Evolutionary conservation across 805 yeast genomes (phyloP), one percentile per base, ranked within the genome.

Genomic region (Kodamaea kaohsiungensis): DNA sequence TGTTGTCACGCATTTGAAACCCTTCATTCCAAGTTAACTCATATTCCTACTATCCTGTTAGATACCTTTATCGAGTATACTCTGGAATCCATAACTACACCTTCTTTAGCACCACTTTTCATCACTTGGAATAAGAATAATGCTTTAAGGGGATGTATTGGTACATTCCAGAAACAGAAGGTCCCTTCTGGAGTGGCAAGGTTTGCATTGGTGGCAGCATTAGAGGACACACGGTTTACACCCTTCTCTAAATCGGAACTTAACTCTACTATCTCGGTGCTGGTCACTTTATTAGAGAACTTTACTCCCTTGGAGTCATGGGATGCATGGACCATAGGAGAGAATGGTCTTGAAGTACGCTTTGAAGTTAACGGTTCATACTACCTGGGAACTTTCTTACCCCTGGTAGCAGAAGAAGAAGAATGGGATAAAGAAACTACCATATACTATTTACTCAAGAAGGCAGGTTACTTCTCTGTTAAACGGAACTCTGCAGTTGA

Each of bases 391-490:
- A 95, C 98, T 0, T 95, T 91, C 61, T 71, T 95, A 42, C 99
- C 99, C 0, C 88, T 85, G 43, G 98, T 95, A 1, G 96, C 97
- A 18, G 78, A 73, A 3, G 98, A 93, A 60, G 96, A 92, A 61
- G 84, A 82, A 1, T 91, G 97, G 97, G 80, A 79, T 59, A 81
- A 88, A 61, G 71, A 73, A 15, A 86, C 88, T 19, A 93, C 98
- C 0, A 69, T 93, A 53, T 75, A 75, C 56, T 80, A 89, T 59
- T 76, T 96, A 39, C 82, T 93, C 2, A 72, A 77, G 18, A 95
- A 95, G 66, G 91, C 96, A 0, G 95, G 90, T 0, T 59, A 49
- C 25, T 18, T 30, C 10, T 33, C 37, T 18, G 53, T 51, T n/a
- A 22, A 33, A 37, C 27, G 19, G 10, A 46, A 17, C 16, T 46